Evolutionary conservation across 139 green algal species (phyloP), one percentile per base, ranked within the genome.

Genomic region (Coccomyxa sp.): DNA sequence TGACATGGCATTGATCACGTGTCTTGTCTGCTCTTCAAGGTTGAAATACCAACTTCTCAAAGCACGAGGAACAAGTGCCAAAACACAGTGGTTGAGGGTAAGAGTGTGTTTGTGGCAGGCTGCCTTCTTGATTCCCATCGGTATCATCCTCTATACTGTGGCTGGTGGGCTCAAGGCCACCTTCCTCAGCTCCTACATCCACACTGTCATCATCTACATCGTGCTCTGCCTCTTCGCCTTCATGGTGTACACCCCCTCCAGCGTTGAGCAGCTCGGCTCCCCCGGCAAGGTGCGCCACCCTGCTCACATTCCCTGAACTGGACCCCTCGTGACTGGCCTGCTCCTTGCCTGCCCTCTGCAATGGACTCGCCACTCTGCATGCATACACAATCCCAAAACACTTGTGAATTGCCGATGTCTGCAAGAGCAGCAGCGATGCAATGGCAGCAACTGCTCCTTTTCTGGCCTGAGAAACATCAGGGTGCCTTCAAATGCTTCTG

Each of bases 121-220:
- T 12, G 88, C 90, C 31, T 92, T 95, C 87, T 87, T 95, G 17
- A 94, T 94, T 75, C 91, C 91, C 67, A 82, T 92, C 11, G 91
- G 91, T 23, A 82, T 82, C 79, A 82, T 21, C 31, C 31, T 97
- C n/a, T 98, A 98, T 90, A 98, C 95, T 9, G 91, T 93, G 4
- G 80, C 91, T 25, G 95, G 95, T 32, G 95, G 95, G n/a, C 91
- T 98, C n/a, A 96, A 96, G 79, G 95, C 95, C 57, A 98, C 95
- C 58, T 98, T 98, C 88, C 81, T 96, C 18, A 92, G 93, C 13
- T 90, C 90, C 32, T 98, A 97, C 87, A 84, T 97, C 17, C 92
- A 96, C 90, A 95, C 92, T n/a, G 86, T 87, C 83, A 87, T 87
- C 83, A 94, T 98, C 82, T 96, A 96, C 88, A 90, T 96, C 14